phyloP scores from a whole-genome alignment of 2,329 filamentous ascomycete genomes.

The Sporothrix sp. region DNA sequence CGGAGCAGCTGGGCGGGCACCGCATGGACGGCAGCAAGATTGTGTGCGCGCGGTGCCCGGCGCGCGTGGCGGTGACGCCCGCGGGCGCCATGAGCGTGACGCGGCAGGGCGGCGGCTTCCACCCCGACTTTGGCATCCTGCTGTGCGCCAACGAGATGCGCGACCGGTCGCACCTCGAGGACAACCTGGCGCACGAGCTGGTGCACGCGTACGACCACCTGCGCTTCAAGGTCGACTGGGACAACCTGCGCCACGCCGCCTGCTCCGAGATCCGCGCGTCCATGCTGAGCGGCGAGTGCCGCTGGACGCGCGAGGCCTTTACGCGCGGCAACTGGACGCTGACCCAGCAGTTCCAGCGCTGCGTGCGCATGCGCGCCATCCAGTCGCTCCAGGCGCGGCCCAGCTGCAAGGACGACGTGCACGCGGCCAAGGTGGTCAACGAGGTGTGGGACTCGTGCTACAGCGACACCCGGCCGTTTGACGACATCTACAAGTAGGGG shows the following conservation, averaged over 20 bases:
- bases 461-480: slow-evolving; percentile 85
- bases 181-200: slow-evolving; percentile 95
- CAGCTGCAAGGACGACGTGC: slow-evolving; percentile 71
- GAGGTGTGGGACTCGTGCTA: slow-evolving; percentile 99
- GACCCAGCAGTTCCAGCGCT: slow-evolving; percentile 88
- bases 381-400: slow-evolving; percentile 70
- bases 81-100: slow-evolving; percentile 38
- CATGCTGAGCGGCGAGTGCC: slow-evolving; percentile 86
- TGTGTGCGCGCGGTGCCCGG: slow-evolving; percentile 67
- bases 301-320: slow-evolving; percentile 80
- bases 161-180: slow-evolving; percentile 73
- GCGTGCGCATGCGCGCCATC: slow-evolving; percentile 73
- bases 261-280: slow-evolving; percentile 95
- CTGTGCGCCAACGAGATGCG: slow-evolving; percentile 88
- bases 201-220: slow-evolving; percentile 93
- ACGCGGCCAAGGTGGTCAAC: slow-evolving; percentile 82
- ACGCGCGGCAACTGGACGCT: slow-evolving; percentile 77
- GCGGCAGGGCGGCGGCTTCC: slow-evolving; percentile 68
- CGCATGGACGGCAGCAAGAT: slow-evolving; percentile 66
- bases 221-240: slow-evolving; percentile 80
- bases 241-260: slow-evolving; percentile 74
- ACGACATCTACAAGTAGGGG: slow-evolving; percentile 78
- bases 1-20: slow-evolving; percentile 63
- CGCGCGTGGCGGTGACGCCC: slow-evolving; percentile 29
- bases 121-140: slow-evolving; percentile 75